Evolutionary conservation across 208 protist genomes (phyloP).

Genomic region (Angomonas desouzai): DNA sequence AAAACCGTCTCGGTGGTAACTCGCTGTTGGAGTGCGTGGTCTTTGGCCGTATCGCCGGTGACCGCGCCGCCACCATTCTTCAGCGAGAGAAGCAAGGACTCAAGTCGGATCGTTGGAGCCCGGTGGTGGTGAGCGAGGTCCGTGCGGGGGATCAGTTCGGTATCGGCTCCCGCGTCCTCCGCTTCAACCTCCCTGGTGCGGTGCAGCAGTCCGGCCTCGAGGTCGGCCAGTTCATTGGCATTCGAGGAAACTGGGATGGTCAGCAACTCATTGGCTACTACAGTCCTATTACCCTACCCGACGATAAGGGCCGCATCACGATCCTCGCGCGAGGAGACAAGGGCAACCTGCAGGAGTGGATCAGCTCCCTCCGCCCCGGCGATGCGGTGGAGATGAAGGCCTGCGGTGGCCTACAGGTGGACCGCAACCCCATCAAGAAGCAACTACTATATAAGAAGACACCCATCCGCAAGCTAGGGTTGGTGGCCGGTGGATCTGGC

Average conservation of each 20-base stretch:
- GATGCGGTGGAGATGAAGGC: conserved; percentile 79
- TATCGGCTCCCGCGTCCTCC: conserved; percentile 47
- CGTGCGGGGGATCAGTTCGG: conserved; percentile 37
- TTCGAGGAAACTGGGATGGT: conserved; percentile 47
- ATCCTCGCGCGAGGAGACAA: conserved; percentile 55
- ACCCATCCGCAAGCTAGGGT: conserved; percentile 45
- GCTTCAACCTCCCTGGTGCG: conserved; percentile 71
- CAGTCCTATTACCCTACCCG: conserved; percentile 71
- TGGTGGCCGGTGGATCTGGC: conserved; percentile 82
- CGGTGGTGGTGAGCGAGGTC: conserved; percentile 45
- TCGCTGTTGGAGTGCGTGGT: conserved; percentile 90
- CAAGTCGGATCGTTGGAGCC: conserved; percentile 27
- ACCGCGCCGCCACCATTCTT: conserved; percentile 58
- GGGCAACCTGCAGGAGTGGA: conserved; percentile 49
- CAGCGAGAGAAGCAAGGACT: conserved; percentile 46
- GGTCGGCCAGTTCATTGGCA: conserved; percentile 72
- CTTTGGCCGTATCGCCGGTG: conserved; percentile 70
- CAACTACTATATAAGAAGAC: conserved; percentile 61
- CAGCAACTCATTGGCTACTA: conserved; percentile 60
- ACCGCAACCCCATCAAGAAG: conserved; percentile 36
- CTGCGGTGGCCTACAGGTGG: conserved; percentile 48
- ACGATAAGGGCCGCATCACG: conserved; percentile 61
- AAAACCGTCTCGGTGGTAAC: conserved; percentile 96
- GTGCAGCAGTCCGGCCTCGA: conserved; percentile 63
- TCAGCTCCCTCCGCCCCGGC: conserved; percentile 55